Evolutionary conservation across 257 asterid genomes (phyloP).

Genomic region (Phtheirospermum japonicum): DNA sequence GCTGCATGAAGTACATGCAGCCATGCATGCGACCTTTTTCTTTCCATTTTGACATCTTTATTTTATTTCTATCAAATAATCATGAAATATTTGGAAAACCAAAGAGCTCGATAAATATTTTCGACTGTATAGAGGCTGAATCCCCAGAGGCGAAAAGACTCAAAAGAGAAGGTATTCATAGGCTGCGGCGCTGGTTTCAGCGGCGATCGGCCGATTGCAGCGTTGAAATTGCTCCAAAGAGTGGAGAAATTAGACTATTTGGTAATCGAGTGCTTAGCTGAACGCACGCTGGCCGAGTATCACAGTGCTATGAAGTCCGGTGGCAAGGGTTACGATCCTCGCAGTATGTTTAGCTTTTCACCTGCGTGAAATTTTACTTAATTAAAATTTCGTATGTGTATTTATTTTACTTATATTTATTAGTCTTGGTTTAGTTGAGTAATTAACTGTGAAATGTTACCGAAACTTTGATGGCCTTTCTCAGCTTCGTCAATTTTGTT

Average conservation of each 20-base stretch:
- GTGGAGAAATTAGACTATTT: slow-evolving; percentile 75
- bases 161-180: slow-evolving; percentile 63
- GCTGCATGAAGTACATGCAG: too few species aligned
- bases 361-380: too few species aligned
- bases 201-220: slow-evolving; percentile 92
- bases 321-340: slow-evolving; percentile 92
- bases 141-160: slow-evolving; percentile 68
- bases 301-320: slow-evolving; percentile 53
- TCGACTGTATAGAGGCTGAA: slow-evolving; percentile 53
- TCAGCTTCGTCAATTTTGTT: slow-evolving; percentile 8
- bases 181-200: slow-evolving; percentile 99
- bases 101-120: not conserved
- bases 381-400: not conserved
- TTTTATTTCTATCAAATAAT: not conserved
- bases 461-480: not conserved
- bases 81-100: not conserved
- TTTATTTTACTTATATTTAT: not conserved
- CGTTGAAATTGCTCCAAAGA: slow-evolving; percentile 77
- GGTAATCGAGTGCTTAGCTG: slow-evolving; percentile 96
- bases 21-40: too few species aligned
- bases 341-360: slow-evolving; percentile 54
- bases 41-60: too few species aligned
- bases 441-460: not conserved
- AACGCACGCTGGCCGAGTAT: slow-evolving; percentile 97
- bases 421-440: not conserved